Evolutionary conservation across 352 stramenopile species (phyloP).

Genomic region (Pythium dissotocum): DNA sequence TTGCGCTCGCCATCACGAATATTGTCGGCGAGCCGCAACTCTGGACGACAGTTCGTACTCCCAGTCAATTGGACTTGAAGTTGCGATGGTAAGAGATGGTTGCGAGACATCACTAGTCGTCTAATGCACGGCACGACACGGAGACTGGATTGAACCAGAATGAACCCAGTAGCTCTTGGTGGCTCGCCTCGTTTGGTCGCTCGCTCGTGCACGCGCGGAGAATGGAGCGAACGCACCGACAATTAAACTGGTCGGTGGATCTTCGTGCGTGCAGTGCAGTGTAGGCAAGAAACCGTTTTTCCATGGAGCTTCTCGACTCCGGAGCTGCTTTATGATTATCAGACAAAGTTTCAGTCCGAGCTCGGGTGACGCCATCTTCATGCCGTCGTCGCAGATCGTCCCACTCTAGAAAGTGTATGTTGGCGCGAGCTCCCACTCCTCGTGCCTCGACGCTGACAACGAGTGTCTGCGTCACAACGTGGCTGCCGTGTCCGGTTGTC

Average conservation of each 20-base stretch:
- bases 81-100: too few species aligned
- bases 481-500: not conserved
- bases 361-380: constrained; percentile 6
- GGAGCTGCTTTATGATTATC: too few species aligned
- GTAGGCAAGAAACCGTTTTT: not conserved
- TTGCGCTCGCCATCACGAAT: not conserved
- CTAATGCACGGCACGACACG: too few species aligned
- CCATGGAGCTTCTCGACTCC: not conserved
- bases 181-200: not conserved
- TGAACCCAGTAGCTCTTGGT: not conserved
- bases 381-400: constrained; percentile 2
- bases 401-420: constrained; percentile 32
- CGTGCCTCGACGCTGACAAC: constrained; percentile 4
- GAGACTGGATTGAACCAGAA: not conserved
- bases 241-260: not conserved
- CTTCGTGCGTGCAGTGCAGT: not conserved
- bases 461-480: not conserved
- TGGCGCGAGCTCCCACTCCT: constrained; percentile 20
- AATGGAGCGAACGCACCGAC: not conserved
- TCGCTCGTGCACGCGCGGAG: not conserved
- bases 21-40: not conserved
- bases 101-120: not conserved
- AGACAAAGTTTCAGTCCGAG: too few species aligned
- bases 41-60: not conserved
- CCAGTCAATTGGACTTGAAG: not conserved